phyloP scores from a whole-genome alignment of 73 alveolate species.

The Paraurostyla sp. region DNA sequence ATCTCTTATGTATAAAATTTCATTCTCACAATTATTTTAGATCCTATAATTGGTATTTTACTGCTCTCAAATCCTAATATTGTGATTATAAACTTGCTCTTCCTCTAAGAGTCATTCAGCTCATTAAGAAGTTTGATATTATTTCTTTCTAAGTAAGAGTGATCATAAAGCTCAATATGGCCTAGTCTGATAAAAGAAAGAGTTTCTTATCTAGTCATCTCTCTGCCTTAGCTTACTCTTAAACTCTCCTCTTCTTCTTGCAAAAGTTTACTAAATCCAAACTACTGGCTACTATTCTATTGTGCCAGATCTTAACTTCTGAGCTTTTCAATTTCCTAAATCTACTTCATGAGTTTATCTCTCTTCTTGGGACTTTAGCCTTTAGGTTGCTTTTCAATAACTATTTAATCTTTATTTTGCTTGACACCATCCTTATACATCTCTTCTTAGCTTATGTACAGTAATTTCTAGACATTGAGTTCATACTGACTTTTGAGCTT shows the following conservation, averaged over 20 bases:
- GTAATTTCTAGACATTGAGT: neutral
- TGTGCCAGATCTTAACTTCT: too few species aligned
- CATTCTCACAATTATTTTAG: neutral
- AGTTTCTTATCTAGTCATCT: constrained; percentile 37
- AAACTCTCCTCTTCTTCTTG: too few species aligned
- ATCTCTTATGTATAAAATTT: neutral
- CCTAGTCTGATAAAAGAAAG: constrained; percentile 35
- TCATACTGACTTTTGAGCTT: neutral
- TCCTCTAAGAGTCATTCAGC: constrained; percentile 21
- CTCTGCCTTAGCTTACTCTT: neutral
- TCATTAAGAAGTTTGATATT: neutral
- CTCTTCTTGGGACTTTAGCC: neutral
- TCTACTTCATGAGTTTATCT: neutral
- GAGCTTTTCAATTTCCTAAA: neutral
- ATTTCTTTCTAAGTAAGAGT: neutral
- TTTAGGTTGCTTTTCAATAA: neutral
- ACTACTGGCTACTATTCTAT: too few species aligned
- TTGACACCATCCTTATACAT: neutral
- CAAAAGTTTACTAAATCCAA: too few species aligned
- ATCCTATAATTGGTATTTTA: constrained; percentile 22
- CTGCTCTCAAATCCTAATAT: constrained; percentile 22
- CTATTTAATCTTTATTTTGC: neutral
- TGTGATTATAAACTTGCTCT: neutral
- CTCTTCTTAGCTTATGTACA: neutral
- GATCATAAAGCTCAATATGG: neutral